Evolutionary conservation across 2,329 filamentous ascomycete genomes (phyloP), one percentile per base, ranked within the genome.

Genomic region (Aspergillus sclerotialis): DNA sequence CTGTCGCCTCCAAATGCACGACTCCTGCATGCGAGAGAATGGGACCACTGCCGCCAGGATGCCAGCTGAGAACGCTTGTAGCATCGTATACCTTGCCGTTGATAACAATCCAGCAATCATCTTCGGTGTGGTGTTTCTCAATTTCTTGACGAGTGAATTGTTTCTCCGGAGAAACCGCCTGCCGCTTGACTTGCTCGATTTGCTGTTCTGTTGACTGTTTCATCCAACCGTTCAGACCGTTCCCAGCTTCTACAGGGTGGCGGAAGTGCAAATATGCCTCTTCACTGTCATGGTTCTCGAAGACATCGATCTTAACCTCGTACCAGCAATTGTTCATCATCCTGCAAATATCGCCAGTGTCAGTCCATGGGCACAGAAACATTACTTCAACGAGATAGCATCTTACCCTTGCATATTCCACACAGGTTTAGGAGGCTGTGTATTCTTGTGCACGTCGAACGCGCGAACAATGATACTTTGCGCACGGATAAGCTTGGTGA

Each of bases 241-340:
- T 63, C 0, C 56, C 65, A 4, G 67, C 62, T 39, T 71, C 64
- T 5, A 51, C 49, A 0, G 69, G 69, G 45, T 72, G 69, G 14
- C 55, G 55, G 45, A 70, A 72, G 9, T 61, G 36, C 5, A 69
- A 56, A 2, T 44, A 46, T 2, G 58, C 43, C 3, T 44, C 46
- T 2, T 56, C 50, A 8, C 56, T 49, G 4, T 63, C 45, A 11
- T 49, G 39, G 10, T 53, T 47, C 10, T 57, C 48, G 1, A 50
- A 37, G 6, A 65, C 58, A 23, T 65, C 59, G 0, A 60, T 49
- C 32, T 60, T 62, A n/a, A 73, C 62, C 4, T 51, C 40, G 40
- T 72, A 72, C 67, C 67, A 70, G 38, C 62, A 64, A 27, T 72
- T 73, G 46, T 73, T 73, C 69, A 73, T 72, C 68, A 72, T 70